Evolutionary conservation across 2,329 filamentous ascomycete genomes (phyloP), one percentile per base, ranked within the genome.

Genomic region (Calonectria fujianensis): DNA sequence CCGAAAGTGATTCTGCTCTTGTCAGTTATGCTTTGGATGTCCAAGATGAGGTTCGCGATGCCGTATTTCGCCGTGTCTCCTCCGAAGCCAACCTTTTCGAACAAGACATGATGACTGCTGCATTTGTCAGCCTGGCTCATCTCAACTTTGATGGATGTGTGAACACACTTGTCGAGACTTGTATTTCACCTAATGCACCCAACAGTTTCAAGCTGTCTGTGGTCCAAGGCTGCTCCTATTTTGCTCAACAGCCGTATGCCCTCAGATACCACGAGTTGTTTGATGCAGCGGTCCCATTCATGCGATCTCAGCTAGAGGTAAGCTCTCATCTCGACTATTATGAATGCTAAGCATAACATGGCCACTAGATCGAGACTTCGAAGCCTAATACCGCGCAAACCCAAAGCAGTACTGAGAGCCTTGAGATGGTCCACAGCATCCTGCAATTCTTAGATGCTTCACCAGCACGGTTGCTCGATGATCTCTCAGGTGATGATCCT

Each of bases 11-110:
- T 79, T 90, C 91, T 14, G 90, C 90, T 3, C 86, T 93, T 72
- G 87, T 93, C 74, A 93, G 92, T 82, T 94, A 93, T 82, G 92
- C 92, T 50, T 87, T 94, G 83, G 93, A 94, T 82, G 90, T 94
- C 11, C 92, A 94, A 79, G 91, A 93, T 79, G 93, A 94, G 82
- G 89, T 94, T 61, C 88, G 89, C 61, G 92, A 93, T 79, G 91
- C 91, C 61, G 89, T 94, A 6, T 94, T 94, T 79, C 89, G 90
- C 71, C 89, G 88, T 41, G 85, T 88, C 59, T 83, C 87, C 3
- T 83, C 87, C 50, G 89, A 92, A 32, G 35, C 57, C 83, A 85
- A n/a, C 82, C 83, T 87, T 37, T 91, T 93, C 77, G 92, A 93
- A 72, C 90, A 91, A 81, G 89, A 93, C 73, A 87, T 93, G 80